Conservation (phyloP, 495 filamentous ascomycete genomes). For the Neurospora sp. region DNA sequence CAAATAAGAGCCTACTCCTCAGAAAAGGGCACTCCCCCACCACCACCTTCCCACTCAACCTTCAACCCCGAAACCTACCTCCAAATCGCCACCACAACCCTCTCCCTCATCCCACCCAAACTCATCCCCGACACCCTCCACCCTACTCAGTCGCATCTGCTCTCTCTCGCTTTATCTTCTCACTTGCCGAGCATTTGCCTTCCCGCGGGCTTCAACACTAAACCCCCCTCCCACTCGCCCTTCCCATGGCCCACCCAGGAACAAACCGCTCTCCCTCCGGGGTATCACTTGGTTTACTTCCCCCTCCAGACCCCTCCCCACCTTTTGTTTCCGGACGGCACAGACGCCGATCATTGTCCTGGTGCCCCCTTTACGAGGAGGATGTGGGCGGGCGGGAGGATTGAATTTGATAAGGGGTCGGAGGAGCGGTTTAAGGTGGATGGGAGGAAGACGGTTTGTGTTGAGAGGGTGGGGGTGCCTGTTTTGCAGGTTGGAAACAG, state of each 20-base stretch:
- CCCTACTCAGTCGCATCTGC: conserved; percentile 53
- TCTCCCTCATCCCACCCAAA: conserved; percentile 40
- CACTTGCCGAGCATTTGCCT: conserved; percentile 33
- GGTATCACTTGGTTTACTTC: conserved; percentile 68
- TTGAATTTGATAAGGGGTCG: conserved; percentile 21
- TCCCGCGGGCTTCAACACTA: conserved; percentile 25
- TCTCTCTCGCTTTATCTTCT: conserved; percentile 51
- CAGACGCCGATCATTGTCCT: conserved; percentile 60
- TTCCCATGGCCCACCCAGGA: conserved; percentile 15
- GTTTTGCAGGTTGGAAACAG: conserved; percentile 34
- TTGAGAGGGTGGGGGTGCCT: conserved; percentile 47
- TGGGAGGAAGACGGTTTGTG: conserved; percentile 43
- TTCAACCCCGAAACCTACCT: conserved; percentile 9
- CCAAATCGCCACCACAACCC: background rate
- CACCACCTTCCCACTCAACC: background rate
- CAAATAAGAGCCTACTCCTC: background rate
- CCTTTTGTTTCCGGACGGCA: conserved; percentile 57
- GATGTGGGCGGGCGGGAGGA: conserved; percentile 70
- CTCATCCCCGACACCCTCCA: conserved; percentile 54
- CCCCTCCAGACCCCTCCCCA: conserved; percentile 45
- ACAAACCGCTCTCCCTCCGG: conserved; percentile 31
- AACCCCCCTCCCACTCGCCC: background rate
- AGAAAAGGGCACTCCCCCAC: background rate
- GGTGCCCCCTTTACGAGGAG: conserved; percentile 52
- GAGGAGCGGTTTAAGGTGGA: conserved; percentile 29